Evolutionary conservation across 2,329 filamentous ascomycete genomes (phyloP), one percentile per base, ranked within the genome.

Genomic region (Colletotrichum eremochloae): DNA sequence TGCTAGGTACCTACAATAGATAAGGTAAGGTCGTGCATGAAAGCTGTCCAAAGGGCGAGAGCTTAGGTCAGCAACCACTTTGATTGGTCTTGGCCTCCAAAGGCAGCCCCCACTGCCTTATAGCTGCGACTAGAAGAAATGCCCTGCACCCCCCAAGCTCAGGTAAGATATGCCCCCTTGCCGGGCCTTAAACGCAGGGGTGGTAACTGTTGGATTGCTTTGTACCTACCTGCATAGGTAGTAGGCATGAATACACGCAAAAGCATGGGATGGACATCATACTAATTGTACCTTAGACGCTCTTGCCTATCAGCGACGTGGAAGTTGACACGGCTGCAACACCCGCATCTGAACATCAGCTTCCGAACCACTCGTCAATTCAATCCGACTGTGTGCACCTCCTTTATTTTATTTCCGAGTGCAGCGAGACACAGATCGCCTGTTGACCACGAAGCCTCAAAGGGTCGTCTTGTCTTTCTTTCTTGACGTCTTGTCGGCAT

Each of bases 251-350:
- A 24, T 46, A 46, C 44, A 67, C 68, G 68, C 65, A 68, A 68
- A 71, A 63, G 60, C 68, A 56, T 63, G 58, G 57, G 46, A n/a
- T n/a, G 8, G 44, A 11, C 68, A 55, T 60, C 60, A 31, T 61
- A 48, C 60, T 69, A 60, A 72, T 69, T 69, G 66, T 46, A 58
- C 58, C 71, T 71, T 53, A 63, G 67, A 71, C 68, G 57, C 48
- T 60, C 46, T 71, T 67, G 44, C 72, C 58, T 67, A 69, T 65
- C 65, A 61, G 61, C 72, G 48, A 73, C 66, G 70, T 74, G 70
- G 70, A 70, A 18, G 50, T 63, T 42, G 62, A 70, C 70, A 57
- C 72, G 65, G 70, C 72, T 69, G 46, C 36, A 63, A 63, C 9
- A 48, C 42, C 70, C 64, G 36, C 48, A 63, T 29, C 46, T 50